These are phyloP conservation scores for Arthrobotrys conoides DNA, from an alignment of 2,329 filamentous ascomycete species.

Conservation along the genomic window DNA sequence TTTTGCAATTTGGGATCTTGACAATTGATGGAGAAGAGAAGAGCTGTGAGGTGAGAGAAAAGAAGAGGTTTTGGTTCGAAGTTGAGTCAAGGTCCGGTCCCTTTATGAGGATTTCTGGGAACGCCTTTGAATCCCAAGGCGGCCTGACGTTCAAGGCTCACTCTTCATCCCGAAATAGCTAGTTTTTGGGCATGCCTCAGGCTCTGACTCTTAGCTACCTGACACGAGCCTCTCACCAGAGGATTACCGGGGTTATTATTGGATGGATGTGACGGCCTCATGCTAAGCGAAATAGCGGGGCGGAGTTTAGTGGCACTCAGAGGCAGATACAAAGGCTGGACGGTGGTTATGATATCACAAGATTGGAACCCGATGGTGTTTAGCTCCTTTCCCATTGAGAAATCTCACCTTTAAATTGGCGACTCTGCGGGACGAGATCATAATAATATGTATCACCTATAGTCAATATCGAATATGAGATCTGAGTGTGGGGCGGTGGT, in stretches of 20 bases:
- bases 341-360: conserved; percentile 17
- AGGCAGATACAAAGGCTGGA: conserved; percentile 2
- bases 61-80: conserved; percentile 25
- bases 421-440: too few relatives aligned
- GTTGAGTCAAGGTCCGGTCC: conserved; percentile 40
- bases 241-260: conserved; percentile 19
- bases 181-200: conserved; percentile 54
- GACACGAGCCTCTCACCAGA: conserved; percentile 19
- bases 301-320: conserved; percentile 1
- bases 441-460: too few relatives aligned
- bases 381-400: neutral
- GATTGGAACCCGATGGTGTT: neutral
- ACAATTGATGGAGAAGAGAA: neutral
- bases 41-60: conserved; percentile 5
- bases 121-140: conserved; percentile 22
- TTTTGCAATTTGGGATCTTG: conserved; percentile 32
- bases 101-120: conserved; percentile 38
- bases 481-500: too few relatives aligned
- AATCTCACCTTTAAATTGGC: neutral
- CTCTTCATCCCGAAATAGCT: conserved; percentile 13
- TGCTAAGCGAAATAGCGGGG: conserved; percentile 29
- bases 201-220: conserved; percentile 44
- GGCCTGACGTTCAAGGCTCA: conserved; percentile 50
- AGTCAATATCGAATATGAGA: too few relatives aligned
- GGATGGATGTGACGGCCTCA: neutral